Conservation (phyloP, 2,329 filamentous ascomycete genomes). For the Parasarocladium wereldwijsianum region DNA sequence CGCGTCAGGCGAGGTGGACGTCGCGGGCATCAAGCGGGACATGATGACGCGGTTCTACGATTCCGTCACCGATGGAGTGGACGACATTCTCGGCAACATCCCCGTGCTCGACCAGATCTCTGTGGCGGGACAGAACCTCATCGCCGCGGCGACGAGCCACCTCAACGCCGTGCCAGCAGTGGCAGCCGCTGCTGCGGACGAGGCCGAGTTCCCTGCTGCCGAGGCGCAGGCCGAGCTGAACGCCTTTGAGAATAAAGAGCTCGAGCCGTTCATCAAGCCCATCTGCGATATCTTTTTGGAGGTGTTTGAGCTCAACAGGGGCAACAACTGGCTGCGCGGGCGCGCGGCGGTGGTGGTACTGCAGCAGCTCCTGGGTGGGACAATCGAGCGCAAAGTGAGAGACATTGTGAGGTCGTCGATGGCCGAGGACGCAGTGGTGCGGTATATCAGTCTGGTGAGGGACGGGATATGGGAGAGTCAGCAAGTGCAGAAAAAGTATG, state of each 20-base stretch:
- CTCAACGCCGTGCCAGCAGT: constrained; percentile 40
- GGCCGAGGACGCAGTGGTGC: constrained; percentile 64
- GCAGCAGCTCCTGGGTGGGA: constrained; percentile 88
- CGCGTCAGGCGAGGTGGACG: constrained; percentile 40
- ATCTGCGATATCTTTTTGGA: constrained; percentile 97
- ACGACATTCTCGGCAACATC: constrained; percentile 92
- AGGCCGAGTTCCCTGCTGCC: constrained; percentile 37
- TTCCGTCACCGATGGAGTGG: constrained; percentile 94
- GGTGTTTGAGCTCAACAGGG: constrained; percentile 83
- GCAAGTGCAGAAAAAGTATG: too few species aligned
- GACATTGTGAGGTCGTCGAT: constrained; percentile 63
- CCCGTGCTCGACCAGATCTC: constrained; percentile 91
- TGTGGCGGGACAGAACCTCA: constrained; percentile 79
- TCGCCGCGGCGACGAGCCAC: constrained; percentile 58
- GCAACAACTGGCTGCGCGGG: constrained; percentile 94
- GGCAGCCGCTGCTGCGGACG: constrained; percentile 33
- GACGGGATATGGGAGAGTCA: constrained; percentile 78
- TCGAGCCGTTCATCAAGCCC: constrained; percentile 93
- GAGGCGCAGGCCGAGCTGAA: constrained; percentile 91
- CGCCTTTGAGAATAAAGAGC: constrained; percentile 78
- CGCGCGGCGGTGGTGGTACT: constrained; percentile 91
- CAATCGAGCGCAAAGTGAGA: constrained; percentile 87
- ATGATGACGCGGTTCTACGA: constrained; percentile 93
- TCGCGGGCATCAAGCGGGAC: constrained; percentile 57
- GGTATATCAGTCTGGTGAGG: constrained; percentile 59